Evolutionary conservation across 768 basidiomycete species (phyloP), one percentile per base, ranked within the genome.

Genomic region (Lyophyllum atratum): DNA sequence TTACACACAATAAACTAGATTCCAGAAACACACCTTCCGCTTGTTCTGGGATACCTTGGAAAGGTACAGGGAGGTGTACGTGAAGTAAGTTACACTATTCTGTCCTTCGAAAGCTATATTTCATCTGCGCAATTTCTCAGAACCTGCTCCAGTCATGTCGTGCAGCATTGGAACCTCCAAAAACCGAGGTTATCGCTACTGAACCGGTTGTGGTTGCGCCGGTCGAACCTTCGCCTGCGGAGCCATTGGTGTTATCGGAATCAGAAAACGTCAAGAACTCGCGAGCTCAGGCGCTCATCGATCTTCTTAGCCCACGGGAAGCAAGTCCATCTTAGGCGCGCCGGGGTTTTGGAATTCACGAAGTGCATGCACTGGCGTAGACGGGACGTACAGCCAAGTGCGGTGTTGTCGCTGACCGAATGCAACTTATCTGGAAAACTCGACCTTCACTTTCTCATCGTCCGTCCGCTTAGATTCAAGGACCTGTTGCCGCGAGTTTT

Each of bases 1-100:
- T 22, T 57, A 49, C 25, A 26, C 39, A 46, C 12, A 22, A 24
- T 22, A 25, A 29, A 40, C 6, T 59, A 86, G 85, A 75, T 86
- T 52, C 83, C 85, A 8, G 80, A 81, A n/a, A 64, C 43, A 24
- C 78, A 85, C 59, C 37, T 80, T n/a, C 61, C 73, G 0, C 71
- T 85, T n/a, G 66, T 76, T 24, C 66, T 74, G 4, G 70, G 63
- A 43, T 86, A 86, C 59, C 70, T 85, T 15, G 58, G 74, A 14
- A 72, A 74, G 28, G 72, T 83, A 17, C 75, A 77, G 64, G 85
- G 85, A 11, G 80, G 81, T 39, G 70, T 68, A 21, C 68, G 76
- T 9, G 71, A 74, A 64, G 85, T 78, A 52, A 59, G 72, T 61
- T 28, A 49, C 12, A 31, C 44, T 22, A 24, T 26, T 8, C 26